Evolutionary conservation across 1,284 basidiomycete genomes (phyloP).

Genomic region (Veloboletus limbatus): DNA sequence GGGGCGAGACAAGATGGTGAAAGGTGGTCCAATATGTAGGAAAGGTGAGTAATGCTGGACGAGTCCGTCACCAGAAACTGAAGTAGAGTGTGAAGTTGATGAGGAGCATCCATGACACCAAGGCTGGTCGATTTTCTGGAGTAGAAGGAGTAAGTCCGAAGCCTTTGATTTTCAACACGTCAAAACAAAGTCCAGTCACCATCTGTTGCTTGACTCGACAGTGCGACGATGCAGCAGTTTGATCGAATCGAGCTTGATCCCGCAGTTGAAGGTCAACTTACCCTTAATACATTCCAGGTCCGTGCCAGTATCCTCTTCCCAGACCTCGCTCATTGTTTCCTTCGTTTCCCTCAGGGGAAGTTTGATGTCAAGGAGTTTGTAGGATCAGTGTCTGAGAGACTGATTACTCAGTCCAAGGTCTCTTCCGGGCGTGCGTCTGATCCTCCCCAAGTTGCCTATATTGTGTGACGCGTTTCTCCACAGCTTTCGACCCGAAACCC

Average conservation of each 20-base stretch:
- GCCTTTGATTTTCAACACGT: constrained; percentile 30
- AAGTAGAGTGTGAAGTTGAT: constrained; percentile 62
- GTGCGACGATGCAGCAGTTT: constrained; percentile 24
- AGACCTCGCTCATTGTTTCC: constrained; percentile 5
- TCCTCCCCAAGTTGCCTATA: not conserved
- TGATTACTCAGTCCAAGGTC: constrained; percentile 80
- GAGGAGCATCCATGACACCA: constrained; percentile 34
- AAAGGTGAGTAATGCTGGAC: constrained; percentile 54
- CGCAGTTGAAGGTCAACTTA: constrained; percentile 60
- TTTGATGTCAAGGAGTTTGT: constrained; percentile 94
- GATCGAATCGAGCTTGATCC: constrained; percentile 43
- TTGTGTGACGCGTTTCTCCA: constrained; percentile 9
- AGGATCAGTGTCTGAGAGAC: constrained; percentile 78
- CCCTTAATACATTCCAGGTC: constrained; percentile 68
- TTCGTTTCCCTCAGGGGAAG: constrained; percentile 62
- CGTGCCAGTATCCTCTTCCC: not conserved
- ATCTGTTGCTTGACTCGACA: not conserved
- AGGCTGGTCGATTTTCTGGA: too few species aligned
- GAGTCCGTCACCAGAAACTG: constrained; percentile 67
- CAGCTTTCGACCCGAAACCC: constrained; percentile 92
- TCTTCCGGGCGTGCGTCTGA: constrained; percentile 74
- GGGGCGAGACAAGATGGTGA: constrained; percentile 49
- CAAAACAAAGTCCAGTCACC: constrained; percentile 26
- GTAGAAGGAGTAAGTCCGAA: not conserved
- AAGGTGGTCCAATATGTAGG: constrained; percentile 54